Conservation (phyloP, 176 grass and related monocot species). For the Triticum dicoccoides region DNA sequence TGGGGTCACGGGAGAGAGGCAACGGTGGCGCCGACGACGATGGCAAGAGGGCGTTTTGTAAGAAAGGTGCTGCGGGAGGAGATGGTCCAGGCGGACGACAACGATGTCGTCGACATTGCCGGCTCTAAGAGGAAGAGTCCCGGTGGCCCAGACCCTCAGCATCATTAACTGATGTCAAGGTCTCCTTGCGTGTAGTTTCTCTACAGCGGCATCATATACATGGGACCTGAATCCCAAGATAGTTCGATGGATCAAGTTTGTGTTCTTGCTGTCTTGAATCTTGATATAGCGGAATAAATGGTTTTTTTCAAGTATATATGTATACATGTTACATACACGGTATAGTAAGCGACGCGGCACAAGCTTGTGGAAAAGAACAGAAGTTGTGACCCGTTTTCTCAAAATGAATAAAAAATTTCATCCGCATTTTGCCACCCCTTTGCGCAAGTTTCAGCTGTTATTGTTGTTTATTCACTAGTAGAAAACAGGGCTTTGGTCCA, state of each 20-base stretch:
- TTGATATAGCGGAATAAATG: not conserved
- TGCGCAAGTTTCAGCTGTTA: not conserved
- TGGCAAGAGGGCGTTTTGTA: not conserved
- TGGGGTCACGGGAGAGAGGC: not conserved
- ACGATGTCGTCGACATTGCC: not conserved
- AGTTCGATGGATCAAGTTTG: not conserved
- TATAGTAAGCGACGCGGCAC: not conserved
- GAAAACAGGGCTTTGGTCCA: no score
- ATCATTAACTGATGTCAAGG: slow-evolving; percentile 19
- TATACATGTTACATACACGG: not conserved
- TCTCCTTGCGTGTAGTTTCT: not conserved
- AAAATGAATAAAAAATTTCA: not conserved
- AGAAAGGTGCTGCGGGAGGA: slow-evolving; percentile 11
- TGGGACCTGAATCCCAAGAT: not conserved
- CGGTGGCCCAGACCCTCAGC: slow-evolving; percentile 60
- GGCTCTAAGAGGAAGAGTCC: slow-evolving; percentile 58
- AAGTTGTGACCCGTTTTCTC: not conserved
- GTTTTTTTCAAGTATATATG: not conserved
- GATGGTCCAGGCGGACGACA: not conserved
- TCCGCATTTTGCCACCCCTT: not conserved
- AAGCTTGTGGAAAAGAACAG: not conserved
- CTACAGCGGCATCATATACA: no score
- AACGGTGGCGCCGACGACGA: not conserved
- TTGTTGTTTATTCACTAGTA: not conserved
- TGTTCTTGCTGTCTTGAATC: not conserved